Conservation (phyloP, 73 alveolate species). For the Paramecium pentaurelia region DNA sequence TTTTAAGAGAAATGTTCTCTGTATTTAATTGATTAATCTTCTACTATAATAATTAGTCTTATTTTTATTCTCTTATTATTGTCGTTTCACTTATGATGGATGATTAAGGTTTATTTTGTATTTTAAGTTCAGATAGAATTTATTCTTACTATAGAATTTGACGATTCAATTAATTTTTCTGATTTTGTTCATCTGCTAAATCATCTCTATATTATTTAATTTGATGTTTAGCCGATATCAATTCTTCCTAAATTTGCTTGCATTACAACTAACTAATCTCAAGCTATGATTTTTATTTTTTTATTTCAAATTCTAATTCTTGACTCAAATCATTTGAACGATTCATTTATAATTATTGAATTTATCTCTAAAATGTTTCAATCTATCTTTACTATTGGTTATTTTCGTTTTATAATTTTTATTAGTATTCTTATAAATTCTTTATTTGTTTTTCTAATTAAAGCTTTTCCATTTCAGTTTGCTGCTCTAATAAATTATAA, state of each 20-base stretch:
- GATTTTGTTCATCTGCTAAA: background rate
- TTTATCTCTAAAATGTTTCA: background rate
- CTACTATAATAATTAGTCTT: background rate
- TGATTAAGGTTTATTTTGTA: background rate
- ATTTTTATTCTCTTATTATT: background rate
- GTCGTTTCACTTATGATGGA: background rate
- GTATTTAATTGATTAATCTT: background rate
- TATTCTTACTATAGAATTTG: background rate
- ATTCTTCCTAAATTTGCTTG: background rate
- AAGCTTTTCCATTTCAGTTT: background rate
- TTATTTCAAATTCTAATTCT: background rate
- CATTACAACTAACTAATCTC: background rate
- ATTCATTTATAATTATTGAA: background rate
- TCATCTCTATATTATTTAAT: background rate
- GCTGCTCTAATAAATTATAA: background rate
- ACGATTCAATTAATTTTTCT: background rate
- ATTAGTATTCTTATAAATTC: background rate
- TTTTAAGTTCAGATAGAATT: background rate
- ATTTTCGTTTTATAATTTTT: background rate
- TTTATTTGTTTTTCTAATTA: background rate
- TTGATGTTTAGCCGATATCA: background rate
- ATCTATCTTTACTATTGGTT: background rate
- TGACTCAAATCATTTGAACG: background rate
- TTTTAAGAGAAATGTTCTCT: background rate
- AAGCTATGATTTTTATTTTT: background rate